Evolutionary conservation across 148 eudicot species (phyloP).

Genomic region (Rhododendron simsii): DNA sequence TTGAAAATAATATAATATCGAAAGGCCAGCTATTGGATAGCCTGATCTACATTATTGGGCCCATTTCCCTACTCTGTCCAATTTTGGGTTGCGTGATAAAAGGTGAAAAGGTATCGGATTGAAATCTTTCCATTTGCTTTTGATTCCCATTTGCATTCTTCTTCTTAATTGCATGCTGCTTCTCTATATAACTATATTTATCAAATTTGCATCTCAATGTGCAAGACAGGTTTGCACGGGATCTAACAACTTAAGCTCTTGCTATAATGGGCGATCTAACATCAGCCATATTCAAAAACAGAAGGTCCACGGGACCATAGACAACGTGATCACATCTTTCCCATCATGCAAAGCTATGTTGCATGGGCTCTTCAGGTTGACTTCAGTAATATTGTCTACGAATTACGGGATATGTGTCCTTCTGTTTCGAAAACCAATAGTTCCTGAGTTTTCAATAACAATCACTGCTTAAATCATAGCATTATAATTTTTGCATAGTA

Average conservation of each 20-base stretch:
- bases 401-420: not conserved
- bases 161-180: not conserved
- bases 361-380: not conserved
- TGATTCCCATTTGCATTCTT: not conserved
- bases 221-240: too few species aligned
- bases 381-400: not conserved
- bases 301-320: not conserved
- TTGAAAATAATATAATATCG: too few species aligned
- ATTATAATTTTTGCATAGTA: not conserved
- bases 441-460: not conserved
- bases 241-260: not conserved
- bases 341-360: not conserved
- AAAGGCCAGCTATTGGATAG: too few species aligned
- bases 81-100: too few species aligned
- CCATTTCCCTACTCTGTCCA: too few species aligned
- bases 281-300: not conserved
- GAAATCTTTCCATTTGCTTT: not conserved
- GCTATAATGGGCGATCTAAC: not conserved
- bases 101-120: too few species aligned
- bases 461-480: not conserved
- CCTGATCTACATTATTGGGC: too few species aligned
- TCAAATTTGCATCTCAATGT: not conserved
- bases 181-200: not conserved
- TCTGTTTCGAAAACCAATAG: not conserved
- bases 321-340: not conserved